Evolutionary conservation across 768 basidiomycete genomes (phyloP).

Genomic region (Serpula lacrymans): DNA sequence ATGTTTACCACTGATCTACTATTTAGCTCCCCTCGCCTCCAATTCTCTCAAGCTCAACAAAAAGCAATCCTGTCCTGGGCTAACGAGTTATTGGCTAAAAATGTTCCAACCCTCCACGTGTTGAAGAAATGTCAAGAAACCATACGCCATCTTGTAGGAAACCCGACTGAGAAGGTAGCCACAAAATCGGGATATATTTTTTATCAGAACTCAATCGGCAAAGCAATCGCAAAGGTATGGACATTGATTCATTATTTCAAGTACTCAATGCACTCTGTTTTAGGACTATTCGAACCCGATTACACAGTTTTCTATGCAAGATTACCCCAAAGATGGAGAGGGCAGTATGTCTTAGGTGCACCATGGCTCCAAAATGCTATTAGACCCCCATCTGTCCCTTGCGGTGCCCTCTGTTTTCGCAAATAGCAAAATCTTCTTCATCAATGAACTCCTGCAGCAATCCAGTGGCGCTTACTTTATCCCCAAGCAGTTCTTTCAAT

Average conservation of each 20-base stretch:
- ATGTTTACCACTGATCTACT: conserved; percentile 26
- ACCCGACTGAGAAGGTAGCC: conserved; percentile 17
- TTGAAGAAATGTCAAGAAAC: conserved; percentile 18
- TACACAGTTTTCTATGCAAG: conserved; percentile 17
- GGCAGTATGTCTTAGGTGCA: conserved; percentile 18
- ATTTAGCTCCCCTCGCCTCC: conserved; percentile 27
- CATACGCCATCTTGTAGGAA: conserved; percentile 16
- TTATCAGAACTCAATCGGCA: conserved; percentile 16
- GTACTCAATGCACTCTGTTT: background rate
- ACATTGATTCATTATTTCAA: background rate
- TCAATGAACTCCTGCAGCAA: conserved; percentile 18
- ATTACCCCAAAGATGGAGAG: conserved; percentile 24
- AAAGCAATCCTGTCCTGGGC: conserved; percentile 25
- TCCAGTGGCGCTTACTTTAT: conserved; percentile 8
- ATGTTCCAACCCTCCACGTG: conserved; percentile 23
- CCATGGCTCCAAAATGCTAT: conserved; percentile 27
- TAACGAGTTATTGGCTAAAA: conserved; percentile 21
- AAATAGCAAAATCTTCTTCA: conserved; percentile 15
- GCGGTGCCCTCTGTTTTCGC: conserved; percentile 21
- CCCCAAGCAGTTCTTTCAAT: conserved; percentile 11
- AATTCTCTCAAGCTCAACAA: conserved; percentile 29
- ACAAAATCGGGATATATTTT: conserved; percentile 21
- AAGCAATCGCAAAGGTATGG: background rate
- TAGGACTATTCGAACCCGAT: conserved; percentile 27
- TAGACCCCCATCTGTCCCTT: conserved; percentile 19